Conservation (phyloP, 306 rosid genomes). For the Canavalia ensiformis region DNA sequence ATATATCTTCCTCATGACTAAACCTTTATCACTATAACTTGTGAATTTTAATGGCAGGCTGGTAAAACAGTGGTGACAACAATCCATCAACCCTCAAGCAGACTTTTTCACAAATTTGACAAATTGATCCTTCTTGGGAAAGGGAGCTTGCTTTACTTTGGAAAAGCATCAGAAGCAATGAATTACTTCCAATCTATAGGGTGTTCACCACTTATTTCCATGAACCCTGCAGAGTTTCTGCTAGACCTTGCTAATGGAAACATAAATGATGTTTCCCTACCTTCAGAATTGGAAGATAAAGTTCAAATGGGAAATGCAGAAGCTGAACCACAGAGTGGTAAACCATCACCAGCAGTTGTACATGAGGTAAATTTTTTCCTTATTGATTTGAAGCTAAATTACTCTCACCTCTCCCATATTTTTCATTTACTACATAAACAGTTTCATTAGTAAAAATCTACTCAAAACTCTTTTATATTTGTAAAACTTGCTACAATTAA, state of each 20-base stretch:
- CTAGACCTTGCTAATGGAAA: constrained; percentile 97
- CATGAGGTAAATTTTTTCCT: constrained; percentile 74
- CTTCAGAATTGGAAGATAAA: constrained; percentile 89
- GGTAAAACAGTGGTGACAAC: constrained; percentile 98
- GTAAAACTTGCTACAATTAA: neutral
- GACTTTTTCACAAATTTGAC: constrained; percentile 94
- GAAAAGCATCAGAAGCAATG: constrained; percentile 90
- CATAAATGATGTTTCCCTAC: constrained; percentile 82
- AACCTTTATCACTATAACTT: constrained; percentile 27
- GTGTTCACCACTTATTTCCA: constrained; percentile 88
- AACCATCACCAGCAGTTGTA: constrained; percentile 82
- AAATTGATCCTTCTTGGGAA: constrained; percentile 97
- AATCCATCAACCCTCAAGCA: constrained; percentile 97
- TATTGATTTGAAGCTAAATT: neutral
- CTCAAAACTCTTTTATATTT: neutral
- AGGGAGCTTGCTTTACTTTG: constrained; percentile 93
- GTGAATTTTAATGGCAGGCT: constrained; percentile 62
- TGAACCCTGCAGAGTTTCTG: constrained; percentile 98
- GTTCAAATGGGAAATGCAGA: constrained; percentile 77
- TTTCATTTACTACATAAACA: no score
- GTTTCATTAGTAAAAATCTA: neutral
- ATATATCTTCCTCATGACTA: neutral
- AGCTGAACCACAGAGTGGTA: constrained; percentile 63
- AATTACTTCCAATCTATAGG: constrained; percentile 87
- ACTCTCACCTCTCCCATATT: no score